Evolutionary conservation across 495 filamentous ascomycete species (phyloP).

Genomic region (Hamigera avellanea): DNA sequence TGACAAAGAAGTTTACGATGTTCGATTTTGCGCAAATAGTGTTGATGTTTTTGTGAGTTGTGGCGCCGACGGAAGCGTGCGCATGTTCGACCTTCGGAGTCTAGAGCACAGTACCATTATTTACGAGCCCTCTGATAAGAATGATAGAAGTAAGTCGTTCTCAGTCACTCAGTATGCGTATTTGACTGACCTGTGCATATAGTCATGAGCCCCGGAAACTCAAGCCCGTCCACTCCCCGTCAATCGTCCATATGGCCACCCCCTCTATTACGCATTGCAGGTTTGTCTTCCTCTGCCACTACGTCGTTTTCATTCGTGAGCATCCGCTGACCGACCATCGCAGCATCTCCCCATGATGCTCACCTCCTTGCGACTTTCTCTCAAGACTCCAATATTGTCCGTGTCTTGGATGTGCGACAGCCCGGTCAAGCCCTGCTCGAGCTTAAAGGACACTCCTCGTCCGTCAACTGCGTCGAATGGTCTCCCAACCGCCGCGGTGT

Average conservation of each 20-base stretch:
- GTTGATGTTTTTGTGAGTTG: slow-evolving; percentile 97
- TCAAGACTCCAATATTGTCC: slow-evolving; percentile 81
- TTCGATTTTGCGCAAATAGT: slow-evolving; percentile 91
- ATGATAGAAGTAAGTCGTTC: slow-evolving; percentile 56
- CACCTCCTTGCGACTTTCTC: slow-evolving; percentile 96
- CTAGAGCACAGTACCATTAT: slow-evolving; percentile 98
- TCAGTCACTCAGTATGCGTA: not conserved
- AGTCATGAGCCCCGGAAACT: slow-evolving; percentile 41
- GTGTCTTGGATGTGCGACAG: slow-evolving; percentile 93
- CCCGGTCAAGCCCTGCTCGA: slow-evolving; percentile 92
- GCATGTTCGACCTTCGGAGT: slow-evolving; percentile 97
- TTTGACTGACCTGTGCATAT: not conserved
- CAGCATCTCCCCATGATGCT: slow-evolving; percentile 87
- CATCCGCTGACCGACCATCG: slow-evolving; percentile 4
- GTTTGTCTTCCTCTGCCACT: slow-evolving; percentile 18
- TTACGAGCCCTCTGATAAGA: slow-evolving; percentile 88
- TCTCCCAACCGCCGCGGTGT: slow-evolving; percentile 76
- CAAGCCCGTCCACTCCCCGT: slow-evolving; percentile 54
- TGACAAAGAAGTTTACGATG: slow-evolving; percentile 98
- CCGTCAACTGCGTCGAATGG: slow-evolving; percentile 93
- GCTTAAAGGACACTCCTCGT: slow-evolving; percentile 77
- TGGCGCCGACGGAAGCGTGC: slow-evolving; percentile 92
- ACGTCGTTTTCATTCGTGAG: slow-evolving; percentile 1
- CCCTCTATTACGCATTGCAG: slow-evolving; percentile 73
- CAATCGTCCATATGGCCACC: slow-evolving; percentile 72